Conservation (phyloP, 1,284 basidiomycete species). For the Cutaneotrichosporon sp. region DNA sequence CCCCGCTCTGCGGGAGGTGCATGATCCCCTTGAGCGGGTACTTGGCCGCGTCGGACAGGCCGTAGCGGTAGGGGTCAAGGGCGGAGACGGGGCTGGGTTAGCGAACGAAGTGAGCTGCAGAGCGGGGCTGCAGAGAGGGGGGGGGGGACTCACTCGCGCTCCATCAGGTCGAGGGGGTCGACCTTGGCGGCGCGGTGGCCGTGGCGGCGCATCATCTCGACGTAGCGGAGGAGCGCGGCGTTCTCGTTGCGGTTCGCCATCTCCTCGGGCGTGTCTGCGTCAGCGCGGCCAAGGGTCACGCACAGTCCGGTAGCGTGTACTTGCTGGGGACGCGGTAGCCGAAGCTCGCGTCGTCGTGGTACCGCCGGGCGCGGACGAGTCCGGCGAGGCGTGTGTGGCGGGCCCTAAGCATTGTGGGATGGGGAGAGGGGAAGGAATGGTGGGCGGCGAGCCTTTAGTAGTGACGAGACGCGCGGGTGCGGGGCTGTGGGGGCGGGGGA, state of each 20-base stretch:
- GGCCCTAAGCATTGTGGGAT: slow-evolving; percentile 20
- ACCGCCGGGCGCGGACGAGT: slow-evolving; percentile 41
- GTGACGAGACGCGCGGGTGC: not conserved
- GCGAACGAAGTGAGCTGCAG: not conserved
- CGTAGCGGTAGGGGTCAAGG: slow-evolving; percentile 74
- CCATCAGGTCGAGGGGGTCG: slow-evolving; percentile 81
- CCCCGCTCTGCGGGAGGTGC: slow-evolving; percentile 32
- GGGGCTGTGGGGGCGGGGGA: not conserved
- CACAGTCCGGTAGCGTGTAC: slow-evolving; percentile 74
- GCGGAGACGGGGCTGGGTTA: slow-evolving; percentile 63
- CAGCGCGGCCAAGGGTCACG: slow-evolving; percentile 44
- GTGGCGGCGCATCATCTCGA: slow-evolving; percentile 71
- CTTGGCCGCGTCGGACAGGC: slow-evolving; percentile 56
- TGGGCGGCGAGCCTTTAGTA: not conserved
- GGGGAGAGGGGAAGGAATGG: not conserved
- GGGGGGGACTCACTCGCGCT: slow-evolving; percentile 64
- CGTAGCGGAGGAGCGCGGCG: slow-evolving; percentile 78
- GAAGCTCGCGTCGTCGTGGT: slow-evolving; percentile 76
- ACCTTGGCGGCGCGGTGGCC: slow-evolving; percentile 57
- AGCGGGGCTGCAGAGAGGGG: no score
- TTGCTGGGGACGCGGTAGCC: slow-evolving; percentile 69
- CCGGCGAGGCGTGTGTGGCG: slow-evolving; percentile 8
- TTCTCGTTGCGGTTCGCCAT: slow-evolving; percentile 71
- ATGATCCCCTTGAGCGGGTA: slow-evolving; percentile 76
- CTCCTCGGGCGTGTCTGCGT: slow-evolving; percentile 69